Evolutionary conservation across 768 basidiomycete genomes (phyloP), one percentile per base, ranked within the genome.

Genomic region (Podaxis mareebaensis): DNA sequence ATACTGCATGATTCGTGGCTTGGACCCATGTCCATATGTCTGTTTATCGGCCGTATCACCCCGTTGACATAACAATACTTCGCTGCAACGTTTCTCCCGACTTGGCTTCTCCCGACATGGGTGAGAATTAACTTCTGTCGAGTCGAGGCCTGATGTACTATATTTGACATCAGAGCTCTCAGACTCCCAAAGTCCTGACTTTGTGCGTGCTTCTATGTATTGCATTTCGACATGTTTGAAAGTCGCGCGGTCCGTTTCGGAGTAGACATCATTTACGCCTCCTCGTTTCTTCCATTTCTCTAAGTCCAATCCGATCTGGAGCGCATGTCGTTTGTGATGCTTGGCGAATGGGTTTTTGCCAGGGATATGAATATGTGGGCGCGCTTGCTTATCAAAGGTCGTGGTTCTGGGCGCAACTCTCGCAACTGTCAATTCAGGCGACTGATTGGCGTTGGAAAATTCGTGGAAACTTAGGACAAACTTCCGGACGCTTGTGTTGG

Each of bases 101-200:
- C 20, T 11, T 33, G 22, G 10, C 59, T 60, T 60, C 59, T 52
- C 30, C 54, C 40, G 60, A 61, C 42, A 28, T 44, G 49, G 59
- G 40, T 26, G 40, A 53, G 52, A n/a, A 52, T 8, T 39, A 38
- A 36, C 53, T 17, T 56, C 15, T 40, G 36, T 56, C 53, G 49
- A 28, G 26, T 56, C 53, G 49, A 28, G 49, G 5, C 24, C 22
- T 28, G 49, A 51, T 28, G 38, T 55, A 12, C 46, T 39, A 40
- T 51, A 49, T 38, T 52, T 60, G 49, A 38, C 54, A 39, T 55
- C 54, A 38, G 54, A 36, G 24, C 59, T 60, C 59, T 60, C 58
- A 60, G 48, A 20, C 20, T 8, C 49, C 24, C 13, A 12, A 60
- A 40, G 49, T 38, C 49, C 59, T 53, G 59, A 60, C 22, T 20